Evolutionary conservation across 371 early-diverging fungal genomes (phyloP).

Genomic region (Mucor velutinosus): DNA sequence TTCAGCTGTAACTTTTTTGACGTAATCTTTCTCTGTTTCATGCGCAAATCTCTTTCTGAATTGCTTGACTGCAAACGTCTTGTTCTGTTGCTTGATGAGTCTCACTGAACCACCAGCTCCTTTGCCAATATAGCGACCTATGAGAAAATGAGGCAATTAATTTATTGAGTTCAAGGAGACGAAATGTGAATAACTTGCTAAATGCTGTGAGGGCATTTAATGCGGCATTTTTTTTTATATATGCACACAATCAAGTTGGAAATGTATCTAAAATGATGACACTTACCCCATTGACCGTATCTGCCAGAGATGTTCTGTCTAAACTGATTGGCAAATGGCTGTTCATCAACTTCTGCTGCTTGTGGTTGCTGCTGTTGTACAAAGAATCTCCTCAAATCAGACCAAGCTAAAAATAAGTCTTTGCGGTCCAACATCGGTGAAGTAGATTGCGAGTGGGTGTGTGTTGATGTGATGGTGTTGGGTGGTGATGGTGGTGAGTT

Average conservation of each 20-base stretch:
- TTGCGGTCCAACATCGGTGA: not conserved
- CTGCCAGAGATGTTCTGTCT: constrained; percentile 35
- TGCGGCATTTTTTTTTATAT: constrained; percentile 9
- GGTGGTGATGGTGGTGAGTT: constrained; percentile 2
- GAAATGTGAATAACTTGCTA: not conserved
- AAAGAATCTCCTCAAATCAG: constrained; percentile 27
- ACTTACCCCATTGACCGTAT: constrained; percentile 51
- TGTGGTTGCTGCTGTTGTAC: not conserved
- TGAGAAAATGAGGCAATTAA: constrained; percentile 5
- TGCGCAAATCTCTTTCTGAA: constrained; percentile 68
- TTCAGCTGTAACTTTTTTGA: constrained; percentile 82
- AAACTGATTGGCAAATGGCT: constrained; percentile 35
- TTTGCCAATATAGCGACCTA: constrained; percentile 68
- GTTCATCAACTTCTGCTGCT: constrained; percentile 3
- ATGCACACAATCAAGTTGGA: constrained; percentile 9
- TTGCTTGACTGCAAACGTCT: constrained; percentile 78
- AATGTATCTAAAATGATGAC: constrained; percentile 6
- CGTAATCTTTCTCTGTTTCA: constrained; percentile 80
- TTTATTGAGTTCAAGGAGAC: constrained; percentile 8
- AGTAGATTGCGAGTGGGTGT: not conserved
- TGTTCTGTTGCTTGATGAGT: constrained; percentile 53
- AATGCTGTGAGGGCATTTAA: constrained; percentile 2
- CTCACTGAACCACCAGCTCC: constrained; percentile 80
- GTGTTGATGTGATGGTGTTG: not conserved
- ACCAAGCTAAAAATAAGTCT: constrained; percentile 3